A percentile compares a stretch with the other conserved stretches of the same genome.
phyloP scores from a whole-genome alignment of 2,329 filamentous ascomycete genomes.

The Cercospora beticola region DNA sequence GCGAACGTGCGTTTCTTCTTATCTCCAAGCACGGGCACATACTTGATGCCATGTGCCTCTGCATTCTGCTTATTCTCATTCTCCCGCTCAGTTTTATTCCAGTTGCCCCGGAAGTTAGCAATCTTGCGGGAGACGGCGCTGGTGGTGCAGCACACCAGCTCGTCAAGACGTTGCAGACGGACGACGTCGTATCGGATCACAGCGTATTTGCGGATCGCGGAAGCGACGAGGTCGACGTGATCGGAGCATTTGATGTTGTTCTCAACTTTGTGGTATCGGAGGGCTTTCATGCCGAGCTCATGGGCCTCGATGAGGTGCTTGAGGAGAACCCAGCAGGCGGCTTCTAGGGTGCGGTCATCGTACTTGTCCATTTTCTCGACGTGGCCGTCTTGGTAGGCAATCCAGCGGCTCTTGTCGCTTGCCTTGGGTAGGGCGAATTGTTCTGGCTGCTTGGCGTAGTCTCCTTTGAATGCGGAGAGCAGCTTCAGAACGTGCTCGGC shows the following conservation, averaged over 20 bases:
- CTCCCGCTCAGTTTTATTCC: constrained; percentile 19
- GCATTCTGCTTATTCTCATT: constrained; percentile 15
- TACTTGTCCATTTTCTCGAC: constrained; percentile 19
- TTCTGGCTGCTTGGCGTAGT: constrained; percentile 12
- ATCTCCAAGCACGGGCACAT: constrained; percentile 17
- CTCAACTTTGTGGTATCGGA: constrained; percentile 15
- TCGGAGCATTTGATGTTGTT: constrained; percentile 17
- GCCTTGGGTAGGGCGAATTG: constrained; percentile 6
- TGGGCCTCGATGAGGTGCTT: constrained; percentile 19
- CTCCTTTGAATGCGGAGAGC: constrained; percentile 13
- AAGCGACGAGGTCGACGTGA: constrained; percentile 16
- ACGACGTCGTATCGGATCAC: constrained; percentile 24
- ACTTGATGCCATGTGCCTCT: constrained; percentile 11
- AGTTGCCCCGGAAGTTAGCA: constrained; percentile 22
- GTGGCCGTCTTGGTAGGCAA: constrained; percentile 17
- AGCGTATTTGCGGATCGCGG: constrained; percentile 17
- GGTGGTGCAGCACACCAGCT: constrained; percentile 19
- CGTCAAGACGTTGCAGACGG: constrained; percentile 19
- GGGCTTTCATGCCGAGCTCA: constrained; percentile 14
- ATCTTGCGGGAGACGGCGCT: constrained; percentile 20
- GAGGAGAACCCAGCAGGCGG: constrained; percentile 19
- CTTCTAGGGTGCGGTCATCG: constrained; percentile 14
- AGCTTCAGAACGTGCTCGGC: constrained; percentile 13
- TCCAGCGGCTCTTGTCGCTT: constrained; percentile 16
- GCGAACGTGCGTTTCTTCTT: constrained; percentile 19